Conservation (phyloP, 2,329 filamentous ascomycete genomes). For the Scedosporium apiospermum region DNA sequence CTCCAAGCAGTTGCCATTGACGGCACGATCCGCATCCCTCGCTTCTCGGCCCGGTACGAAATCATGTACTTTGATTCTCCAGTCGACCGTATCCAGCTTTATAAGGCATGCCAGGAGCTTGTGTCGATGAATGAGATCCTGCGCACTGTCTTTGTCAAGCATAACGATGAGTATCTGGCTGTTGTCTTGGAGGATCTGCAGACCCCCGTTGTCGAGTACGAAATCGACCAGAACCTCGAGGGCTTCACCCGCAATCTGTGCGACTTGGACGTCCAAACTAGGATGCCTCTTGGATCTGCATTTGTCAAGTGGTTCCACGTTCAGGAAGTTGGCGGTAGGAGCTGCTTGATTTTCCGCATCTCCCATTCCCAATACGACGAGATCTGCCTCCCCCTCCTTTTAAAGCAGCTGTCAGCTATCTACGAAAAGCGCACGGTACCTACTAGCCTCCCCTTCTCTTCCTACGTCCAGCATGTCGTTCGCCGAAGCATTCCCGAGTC, state of each 20-base stretch:
- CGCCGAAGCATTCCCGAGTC: conserved; percentile 34
- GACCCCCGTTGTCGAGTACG: conserved; percentile 39
- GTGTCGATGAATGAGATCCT: conserved; percentile 54
- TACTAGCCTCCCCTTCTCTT: conserved; percentile 31
- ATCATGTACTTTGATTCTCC: conserved; percentile 49
- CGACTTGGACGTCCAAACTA: conserved; percentile 43
- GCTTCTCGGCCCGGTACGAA: conserved; percentile 55
- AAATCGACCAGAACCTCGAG: conserved; percentile 40
- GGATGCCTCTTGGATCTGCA: conserved; percentile 47
- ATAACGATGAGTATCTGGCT: conserved; percentile 39
- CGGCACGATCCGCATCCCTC: conserved; percentile 46
- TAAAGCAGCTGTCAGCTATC: conserved; percentile 49
- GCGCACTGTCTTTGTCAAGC: conserved; percentile 51
- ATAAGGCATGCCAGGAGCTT: conserved; percentile 42
- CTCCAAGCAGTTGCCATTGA: conserved; percentile 50
- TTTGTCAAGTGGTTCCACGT: conserved; percentile 52
- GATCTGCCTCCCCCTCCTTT: conserved; percentile 53
- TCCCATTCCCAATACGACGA: conserved; percentile 64
- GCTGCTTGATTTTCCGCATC: conserved; percentile 48
- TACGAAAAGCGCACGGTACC: conserved; percentile 21
- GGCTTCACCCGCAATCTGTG: conserved; percentile 44
- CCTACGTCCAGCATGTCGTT: conserved; percentile 33
- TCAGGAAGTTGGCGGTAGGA: conserved; percentile 20
- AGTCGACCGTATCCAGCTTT: conserved; percentile 38
- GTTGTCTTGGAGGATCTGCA: conserved; percentile 48